A percentile compares a stretch with the other conserved stretches of the same genome.
These are phyloP conservation scores for Mycena capillaripes DNA, from an alignment of 768 basidiomycete species.

Conservation along the genomic window DNA sequence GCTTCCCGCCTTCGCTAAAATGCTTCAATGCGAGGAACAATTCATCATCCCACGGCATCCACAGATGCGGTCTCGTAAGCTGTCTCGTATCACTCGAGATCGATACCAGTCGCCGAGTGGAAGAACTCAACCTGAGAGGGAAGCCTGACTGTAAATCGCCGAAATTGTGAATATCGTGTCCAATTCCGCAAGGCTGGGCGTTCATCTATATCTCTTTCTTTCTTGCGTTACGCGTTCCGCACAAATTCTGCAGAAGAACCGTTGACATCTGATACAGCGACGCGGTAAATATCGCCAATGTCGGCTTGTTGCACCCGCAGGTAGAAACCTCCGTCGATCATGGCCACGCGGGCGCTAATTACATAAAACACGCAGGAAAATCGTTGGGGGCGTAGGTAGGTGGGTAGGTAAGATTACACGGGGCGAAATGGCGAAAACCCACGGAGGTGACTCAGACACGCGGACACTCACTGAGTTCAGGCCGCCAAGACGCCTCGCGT, in stretches of 20 bases:
- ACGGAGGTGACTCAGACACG: constrained; percentile 10
- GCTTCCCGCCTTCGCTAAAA: constrained; percentile 6
- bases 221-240: constrained; percentile 2
- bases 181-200: constrained; percentile 5
- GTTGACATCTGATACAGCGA: constrained; percentile 6
- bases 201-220: constrained; percentile 7
- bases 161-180: constrained; percentile 10
- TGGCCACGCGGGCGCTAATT: constrained; percentile 12
- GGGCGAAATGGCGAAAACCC: constrained; percentile 7
- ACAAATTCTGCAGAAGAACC: constrained; percentile 7
- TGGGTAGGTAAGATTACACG: constrained; percentile 2
- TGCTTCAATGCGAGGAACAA: constrained; percentile 1
- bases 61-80: constrained; percentile 9
- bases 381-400: constrained; percentile 4
- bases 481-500: constrained; percentile 8
- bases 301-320: constrained; percentile 5
- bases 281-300: background rate
- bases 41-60: constrained; percentile 4
- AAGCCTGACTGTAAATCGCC: constrained; percentile 7
- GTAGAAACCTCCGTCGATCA: constrained; percentile 5
- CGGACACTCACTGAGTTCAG: constrained; percentile 4
- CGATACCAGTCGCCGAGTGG: constrained; percentile 6
- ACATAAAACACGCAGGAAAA: constrained; percentile 6
- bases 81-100: constrained; percentile 8
- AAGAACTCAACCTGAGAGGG: constrained; percentile 7